Evolutionary conservation across 352 stramenopile species (phyloP).

Genomic region (Paralagenidium karlingii): DNA sequence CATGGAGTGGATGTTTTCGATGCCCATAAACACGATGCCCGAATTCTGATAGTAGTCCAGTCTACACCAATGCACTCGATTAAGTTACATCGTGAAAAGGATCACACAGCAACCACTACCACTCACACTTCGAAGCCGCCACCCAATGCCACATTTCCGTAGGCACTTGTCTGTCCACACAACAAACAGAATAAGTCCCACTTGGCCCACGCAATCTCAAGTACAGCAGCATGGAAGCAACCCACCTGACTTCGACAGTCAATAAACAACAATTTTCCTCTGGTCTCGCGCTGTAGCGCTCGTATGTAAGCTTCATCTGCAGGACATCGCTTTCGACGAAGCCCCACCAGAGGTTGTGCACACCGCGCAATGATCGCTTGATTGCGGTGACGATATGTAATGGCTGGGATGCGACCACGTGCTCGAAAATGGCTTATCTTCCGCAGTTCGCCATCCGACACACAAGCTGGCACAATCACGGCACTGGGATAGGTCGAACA

Average conservation of each 20-base stretch:
- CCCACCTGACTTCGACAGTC: conserved; percentile 67
- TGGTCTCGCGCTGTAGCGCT: conserved; percentile 38
- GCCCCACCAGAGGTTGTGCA: conserved; percentile 89
- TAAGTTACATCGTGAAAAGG: conserved; percentile 6
- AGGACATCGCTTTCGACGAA: conserved; percentile 85
- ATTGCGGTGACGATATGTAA: conserved; percentile 87
- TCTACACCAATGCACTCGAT: conserved; percentile 17
- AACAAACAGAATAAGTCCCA: background rate
- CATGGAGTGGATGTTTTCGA: conserved; percentile 91
- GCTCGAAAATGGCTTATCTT: conserved; percentile 86
- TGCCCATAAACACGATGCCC: conserved; percentile 76
- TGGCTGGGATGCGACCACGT: conserved; percentile 82
- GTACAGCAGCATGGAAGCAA: background rate
- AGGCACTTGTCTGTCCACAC: conserved; percentile 50
- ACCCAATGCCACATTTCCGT: conserved; percentile 68
- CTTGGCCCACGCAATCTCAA: background rate
- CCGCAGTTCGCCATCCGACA: conserved; percentile 86
- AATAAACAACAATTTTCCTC: conserved; percentile 55
- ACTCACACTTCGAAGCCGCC: conserved; percentile 79
- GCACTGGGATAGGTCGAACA: conserved; percentile 63
- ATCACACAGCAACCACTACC: background rate
- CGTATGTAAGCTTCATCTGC: conserved; percentile 84
- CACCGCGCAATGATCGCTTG: conserved; percentile 88
- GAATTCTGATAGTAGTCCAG: conserved; percentile 74
- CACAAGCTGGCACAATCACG: conserved; percentile 83